Percentiles rank a stretch among this genome's conserved stretches.
Conservation (phyloP, 768 basidiomycete species). For the Ramaria rubella region DNA sequence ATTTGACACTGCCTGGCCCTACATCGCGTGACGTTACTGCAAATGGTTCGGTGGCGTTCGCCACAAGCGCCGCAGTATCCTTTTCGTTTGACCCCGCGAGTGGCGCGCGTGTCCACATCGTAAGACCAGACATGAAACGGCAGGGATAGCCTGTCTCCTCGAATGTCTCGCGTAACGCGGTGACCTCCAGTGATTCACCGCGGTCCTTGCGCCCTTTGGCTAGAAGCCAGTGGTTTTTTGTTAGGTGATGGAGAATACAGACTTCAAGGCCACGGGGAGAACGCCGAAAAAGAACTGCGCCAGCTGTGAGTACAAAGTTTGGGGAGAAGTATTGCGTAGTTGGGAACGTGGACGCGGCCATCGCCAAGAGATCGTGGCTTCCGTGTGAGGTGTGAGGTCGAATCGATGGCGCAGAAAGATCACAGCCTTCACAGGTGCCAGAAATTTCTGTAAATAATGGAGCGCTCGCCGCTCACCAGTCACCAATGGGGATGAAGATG, state of each 20-base stretch:
- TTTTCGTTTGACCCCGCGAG: slow-evolving; percentile 35
- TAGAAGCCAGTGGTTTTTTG: slow-evolving; percentile 34
- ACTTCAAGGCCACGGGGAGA: slow-evolving; percentile 16
- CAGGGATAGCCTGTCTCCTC: slow-evolving; percentile 62
- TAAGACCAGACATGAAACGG: slow-evolving; percentile 36
- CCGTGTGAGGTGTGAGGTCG: not conserved
- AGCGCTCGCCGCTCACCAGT: too few species aligned
- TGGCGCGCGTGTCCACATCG: slow-evolving; percentile 52
- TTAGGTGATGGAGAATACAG: slow-evolving; percentile 25
- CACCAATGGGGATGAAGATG: too few species aligned
- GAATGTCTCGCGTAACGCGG: slow-evolving; percentile 56
- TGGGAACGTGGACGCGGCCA: slow-evolving; percentile 3
- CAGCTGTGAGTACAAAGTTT: slow-evolving; percentile 25
- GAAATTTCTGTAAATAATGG: too few species aligned
- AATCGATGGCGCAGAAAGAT: not conserved
- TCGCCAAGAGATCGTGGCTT: not conserved
- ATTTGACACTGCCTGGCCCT: slow-evolving; percentile 30
- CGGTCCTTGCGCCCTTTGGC: slow-evolving; percentile 60
- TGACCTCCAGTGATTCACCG: slow-evolving; percentile 42
- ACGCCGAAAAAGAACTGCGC: slow-evolving; percentile 24
- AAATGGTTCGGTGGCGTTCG: slow-evolving; percentile 29
- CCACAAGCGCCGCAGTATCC: slow-evolving; percentile 20
- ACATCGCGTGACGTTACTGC: slow-evolving; percentile 27
- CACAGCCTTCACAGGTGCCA: too few species aligned
- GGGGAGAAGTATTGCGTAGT: slow-evolving; percentile 10